Conservation (phyloP, 805 yeast genomes). For the Candida sphagnicola region DNA sequence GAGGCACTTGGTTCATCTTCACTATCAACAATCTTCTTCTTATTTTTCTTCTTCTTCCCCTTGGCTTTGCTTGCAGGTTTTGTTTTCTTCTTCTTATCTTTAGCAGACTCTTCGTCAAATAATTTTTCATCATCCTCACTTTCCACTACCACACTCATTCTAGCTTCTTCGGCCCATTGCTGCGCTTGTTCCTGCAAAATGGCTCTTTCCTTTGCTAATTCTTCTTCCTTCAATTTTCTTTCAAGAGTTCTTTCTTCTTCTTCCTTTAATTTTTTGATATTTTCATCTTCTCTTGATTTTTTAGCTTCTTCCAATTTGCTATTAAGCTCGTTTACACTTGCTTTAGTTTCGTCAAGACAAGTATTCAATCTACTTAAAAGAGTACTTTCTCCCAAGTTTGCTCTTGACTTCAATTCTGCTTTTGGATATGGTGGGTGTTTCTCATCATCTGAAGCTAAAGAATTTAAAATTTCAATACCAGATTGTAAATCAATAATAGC, state of each 20-base stretch:
- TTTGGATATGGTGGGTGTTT: slow-evolving; percentile 72
- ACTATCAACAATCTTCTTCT: slow-evolving; percentile 31
- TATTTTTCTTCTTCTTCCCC: slow-evolving; percentile 19
- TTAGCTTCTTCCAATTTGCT: slow-evolving; percentile 71
- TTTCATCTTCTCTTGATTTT: slow-evolving; percentile 58
- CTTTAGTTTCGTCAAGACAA: slow-evolving; percentile 67
- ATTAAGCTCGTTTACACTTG: slow-evolving; percentile 54
- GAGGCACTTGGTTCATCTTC: slow-evolving; percentile 29
- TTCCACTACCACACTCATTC: slow-evolving; percentile 33
- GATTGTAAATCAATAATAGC: slow-evolving; percentile 54
- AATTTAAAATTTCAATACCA: slow-evolving; percentile 58
- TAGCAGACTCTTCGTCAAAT: slow-evolving; percentile 45
- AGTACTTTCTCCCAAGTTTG: slow-evolving; percentile 78
- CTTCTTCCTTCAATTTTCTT: slow-evolving; percentile 45
- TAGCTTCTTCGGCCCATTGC: slow-evolving; percentile 44
- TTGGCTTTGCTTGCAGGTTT: slow-evolving; percentile 30
- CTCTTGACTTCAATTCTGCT: slow-evolving; percentile 78
- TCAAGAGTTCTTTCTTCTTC: slow-evolving; percentile 40
- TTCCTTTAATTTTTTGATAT: slow-evolving; percentile 26
- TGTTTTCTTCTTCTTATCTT: slow-evolving; percentile 26
- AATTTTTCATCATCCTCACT: slow-evolving; percentile 32
- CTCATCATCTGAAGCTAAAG: slow-evolving; percentile 49
- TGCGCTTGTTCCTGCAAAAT: slow-evolving; percentile 49
- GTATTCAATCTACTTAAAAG: slow-evolving; percentile 67
- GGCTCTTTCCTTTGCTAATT: slow-evolving; percentile 42